Base-by-base conservation (phyloP, 2,329 filamentous ascomycete species). In the Thyridium curvatum region DNA sequence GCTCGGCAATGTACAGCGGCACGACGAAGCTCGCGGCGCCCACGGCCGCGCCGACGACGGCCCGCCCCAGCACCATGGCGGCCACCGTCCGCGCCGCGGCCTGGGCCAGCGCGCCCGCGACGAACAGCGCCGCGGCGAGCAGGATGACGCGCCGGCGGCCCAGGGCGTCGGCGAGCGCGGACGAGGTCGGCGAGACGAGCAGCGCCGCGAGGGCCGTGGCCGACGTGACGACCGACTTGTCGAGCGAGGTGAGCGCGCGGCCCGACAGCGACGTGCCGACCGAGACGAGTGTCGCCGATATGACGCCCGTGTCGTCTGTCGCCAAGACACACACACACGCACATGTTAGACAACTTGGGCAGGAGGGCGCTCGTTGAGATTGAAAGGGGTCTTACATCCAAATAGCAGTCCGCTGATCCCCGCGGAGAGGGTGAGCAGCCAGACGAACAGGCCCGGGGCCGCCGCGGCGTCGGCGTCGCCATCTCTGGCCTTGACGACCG, bases 1-100 rank as follows among this genome's bases (percentile, higher is more conserved):
- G 68, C 60, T 97, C 91, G 8, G 85, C 83, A 43, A 96, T 91
- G 62, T 94, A 94, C 50, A 96, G 61, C 34, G 90, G 90, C 21
- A 87, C 83, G 4, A 94, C 85, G 50, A 94, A 85, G 54, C 82
- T 88, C 8, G 84, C 85, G 3, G 80, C 79, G 13, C 86, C 86
- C 1, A 91, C 82, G 0, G 79, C 85, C 1, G 79, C 68, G 18
- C 86, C 86, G 3, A 91, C 82, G 2, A 89, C 65, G 21, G 76
- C 72, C 4, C 86, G 68, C 0, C 86, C 86, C 0, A 68, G 47
- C 0, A 87, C 76, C 83, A 91, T 88, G 10, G 58, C 55, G 12
- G 61, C 49, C 2, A 91, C 82, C 0, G 69, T 74, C 3, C 51
- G 58, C 42, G 77, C 73, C 34, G 63, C 51, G 1, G 82, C 79